Evolutionary conservation across 1,284 basidiomycete genomes (phyloP).

Genomic region (Serendipita sp.): DNA sequence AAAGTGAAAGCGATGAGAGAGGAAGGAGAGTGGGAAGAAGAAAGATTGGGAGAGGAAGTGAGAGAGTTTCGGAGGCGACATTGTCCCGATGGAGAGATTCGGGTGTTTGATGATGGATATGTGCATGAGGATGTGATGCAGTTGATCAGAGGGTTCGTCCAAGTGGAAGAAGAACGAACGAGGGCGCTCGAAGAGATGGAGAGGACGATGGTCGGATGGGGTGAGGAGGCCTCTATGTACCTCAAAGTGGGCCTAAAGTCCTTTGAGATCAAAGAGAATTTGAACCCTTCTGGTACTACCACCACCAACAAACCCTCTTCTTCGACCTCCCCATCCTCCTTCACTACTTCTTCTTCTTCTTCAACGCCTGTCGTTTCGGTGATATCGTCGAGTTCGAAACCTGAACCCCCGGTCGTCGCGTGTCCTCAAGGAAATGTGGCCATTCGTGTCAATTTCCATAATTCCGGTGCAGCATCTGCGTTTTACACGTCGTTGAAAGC

Average conservation of each 20-base stretch:
- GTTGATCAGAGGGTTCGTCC: neutral
- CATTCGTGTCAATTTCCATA: neutral
- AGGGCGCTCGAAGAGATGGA: neutral
- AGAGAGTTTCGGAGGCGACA: neutral
- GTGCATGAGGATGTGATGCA: neutral
- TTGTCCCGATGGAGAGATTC: neutral
- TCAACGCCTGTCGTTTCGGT: no score
- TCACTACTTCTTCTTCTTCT: no score
- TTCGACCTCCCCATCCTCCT: no score
- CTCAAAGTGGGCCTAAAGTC: no score
- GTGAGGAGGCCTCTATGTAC: no score
- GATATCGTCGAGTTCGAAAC: no score
- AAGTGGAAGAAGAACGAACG: neutral
- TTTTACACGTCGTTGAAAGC: neutral
- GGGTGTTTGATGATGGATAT: neutral
- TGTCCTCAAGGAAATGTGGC: neutral
- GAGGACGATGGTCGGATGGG: neutral
- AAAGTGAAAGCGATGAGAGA: no score
- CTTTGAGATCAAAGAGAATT: no score
- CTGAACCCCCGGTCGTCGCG: no score
- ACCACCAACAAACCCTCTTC: no score
- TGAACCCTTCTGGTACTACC: no score
- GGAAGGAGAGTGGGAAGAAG: no score
- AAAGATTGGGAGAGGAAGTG: neutral
- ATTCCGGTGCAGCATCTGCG: neutral